These are phyloP conservation scores for Claviceps sp. DNA, from an alignment of 2,329 filamentous ascomycete genomes.

Conservation along the genomic window DNA sequence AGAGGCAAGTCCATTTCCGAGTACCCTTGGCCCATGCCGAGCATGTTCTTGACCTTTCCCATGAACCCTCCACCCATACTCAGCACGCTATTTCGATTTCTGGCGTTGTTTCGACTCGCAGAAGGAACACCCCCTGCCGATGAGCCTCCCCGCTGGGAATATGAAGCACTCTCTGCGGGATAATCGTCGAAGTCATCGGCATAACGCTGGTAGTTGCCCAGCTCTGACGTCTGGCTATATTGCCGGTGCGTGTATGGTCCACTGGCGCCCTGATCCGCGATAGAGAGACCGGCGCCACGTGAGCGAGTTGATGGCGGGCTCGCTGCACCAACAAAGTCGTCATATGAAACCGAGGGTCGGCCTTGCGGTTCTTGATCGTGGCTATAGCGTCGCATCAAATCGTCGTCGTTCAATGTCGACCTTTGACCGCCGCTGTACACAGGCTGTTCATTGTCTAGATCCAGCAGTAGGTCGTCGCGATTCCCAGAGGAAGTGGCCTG, in stretches of 20 bases:
- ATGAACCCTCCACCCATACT: slow-evolving; percentile 76
- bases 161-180: slow-evolving; percentile 62
- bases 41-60: slow-evolving; percentile 75
- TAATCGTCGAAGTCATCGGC: slow-evolving; percentile 78
- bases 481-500: slow-evolving; percentile 34
- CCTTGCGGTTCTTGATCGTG: slow-evolving; percentile 49
- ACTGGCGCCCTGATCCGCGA: slow-evolving; percentile 12
- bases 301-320: slow-evolving; percentile 31
- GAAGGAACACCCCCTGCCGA: slow-evolving; percentile 38
- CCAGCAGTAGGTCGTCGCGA: slow-evolving; percentile 53
- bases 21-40: slow-evolving; percentile 80
- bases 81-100: slow-evolving; percentile 79
- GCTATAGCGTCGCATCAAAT: slow-evolving; percentile 62
- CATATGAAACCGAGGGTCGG: slow-evolving; percentile 83
- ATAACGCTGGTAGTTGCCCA: slow-evolving; percentile 84
- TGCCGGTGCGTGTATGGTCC: slow-evolving; percentile 36
- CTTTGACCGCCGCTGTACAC: slow-evolving; percentile 64
- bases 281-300: slow-evolving; percentile 14
- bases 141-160: slow-evolving; percentile 64
- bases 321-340: slow-evolving; percentile 72
- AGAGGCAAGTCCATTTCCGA: slow-evolving; percentile 97
- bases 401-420: slow-evolving; percentile 68
- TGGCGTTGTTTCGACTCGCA: slow-evolving; percentile 36
- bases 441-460: slow-evolving; percentile 58
- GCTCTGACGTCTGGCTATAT: slow-evolving; percentile 63